Conservation (phyloP, 2,329 filamentous ascomycete genomes). For the Botrytis byssoidea region DNA sequence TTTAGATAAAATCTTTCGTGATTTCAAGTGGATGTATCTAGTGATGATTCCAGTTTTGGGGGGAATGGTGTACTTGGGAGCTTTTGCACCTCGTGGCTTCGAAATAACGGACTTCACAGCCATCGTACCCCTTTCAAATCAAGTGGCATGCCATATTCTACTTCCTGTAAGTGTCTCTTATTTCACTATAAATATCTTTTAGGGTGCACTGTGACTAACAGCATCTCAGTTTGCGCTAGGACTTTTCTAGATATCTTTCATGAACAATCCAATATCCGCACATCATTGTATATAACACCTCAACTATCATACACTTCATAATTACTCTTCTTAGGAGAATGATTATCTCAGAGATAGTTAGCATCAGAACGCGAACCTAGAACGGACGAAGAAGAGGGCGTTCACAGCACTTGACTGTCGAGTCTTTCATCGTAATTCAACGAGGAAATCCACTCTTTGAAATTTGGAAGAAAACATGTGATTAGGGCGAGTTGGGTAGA, state of each 20-base stretch:
- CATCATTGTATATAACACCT: background rate
- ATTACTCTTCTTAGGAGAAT: background rate
- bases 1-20: slow-evolving; percentile 53
- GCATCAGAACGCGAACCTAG: no score
- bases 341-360: background rate
- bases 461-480: background rate
- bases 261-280: background rate
- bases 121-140: slow-evolving; percentile 55
- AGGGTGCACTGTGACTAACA: slow-evolving; percentile 9
- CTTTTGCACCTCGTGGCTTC: slow-evolving; percentile 45
- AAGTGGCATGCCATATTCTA: slow-evolving; percentile 28
- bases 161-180: slow-evolving; percentile 23
- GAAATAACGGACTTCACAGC: slow-evolving; percentile 56
- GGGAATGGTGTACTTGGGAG: slow-evolving; percentile 34
- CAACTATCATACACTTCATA: background rate
- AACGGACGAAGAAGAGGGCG: background rate
- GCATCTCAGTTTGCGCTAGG: slow-evolving; percentile 23
- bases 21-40: slow-evolving; percentile 53
- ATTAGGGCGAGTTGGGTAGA: background rate
- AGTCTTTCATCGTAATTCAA: background rate
- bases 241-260: slow-evolving; percentile 14
- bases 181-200: background rate
- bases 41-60: slow-evolving; percentile 28
- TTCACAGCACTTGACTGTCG: background rate
- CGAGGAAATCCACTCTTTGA: background rate